These are phyloP conservation scores for Porodaedalea pini DNA, from an alignment of 1,284 basidiomycete species.

Conservation along the genomic window DNA sequence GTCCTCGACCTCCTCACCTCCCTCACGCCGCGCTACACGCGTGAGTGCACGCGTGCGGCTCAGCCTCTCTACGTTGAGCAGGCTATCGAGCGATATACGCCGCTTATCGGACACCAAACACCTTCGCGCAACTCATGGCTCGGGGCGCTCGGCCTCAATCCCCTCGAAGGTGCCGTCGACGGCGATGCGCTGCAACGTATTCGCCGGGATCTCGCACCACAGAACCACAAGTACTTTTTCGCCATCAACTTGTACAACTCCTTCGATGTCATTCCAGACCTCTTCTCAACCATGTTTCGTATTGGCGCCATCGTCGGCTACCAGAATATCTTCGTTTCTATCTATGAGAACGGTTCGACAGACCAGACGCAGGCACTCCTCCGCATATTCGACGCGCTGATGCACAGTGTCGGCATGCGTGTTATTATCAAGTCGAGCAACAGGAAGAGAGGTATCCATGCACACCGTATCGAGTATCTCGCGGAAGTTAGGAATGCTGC, in stretches of 20 bases:
- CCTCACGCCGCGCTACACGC: conserved; percentile 85
- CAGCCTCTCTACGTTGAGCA: conserved; percentile 84
- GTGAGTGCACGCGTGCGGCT: conserved; percentile 80
- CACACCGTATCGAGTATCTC: conserved; percentile 97
- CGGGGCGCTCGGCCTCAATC: conserved; percentile 45
- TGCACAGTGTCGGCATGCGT: conserved; percentile 82
- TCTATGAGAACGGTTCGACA: conserved; percentile 95
- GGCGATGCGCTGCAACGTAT: conserved; percentile 35
- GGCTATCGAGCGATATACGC: conserved; percentile 76
- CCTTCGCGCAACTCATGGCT: conserved; percentile 64
- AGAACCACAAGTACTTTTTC: conserved; percentile 94
- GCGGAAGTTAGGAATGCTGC: conserved; percentile 95
- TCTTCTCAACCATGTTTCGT: conserved; percentile 94
- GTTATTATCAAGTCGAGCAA: conserved; percentile 88
- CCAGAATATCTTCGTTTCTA: conserved; percentile 94
- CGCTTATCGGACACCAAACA: conserved; percentile 74
- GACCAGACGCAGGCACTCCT: conserved; percentile 96
- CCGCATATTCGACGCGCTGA: conserved; percentile 88
- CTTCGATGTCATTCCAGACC: conserved; percentile 95
- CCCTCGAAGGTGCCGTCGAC: conserved; percentile 43
- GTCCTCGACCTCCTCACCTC: conserved; percentile 84
- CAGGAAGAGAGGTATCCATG: conserved; percentile 91
- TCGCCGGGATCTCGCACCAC: conserved; percentile 43
- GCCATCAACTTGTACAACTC: conserved; percentile 97
- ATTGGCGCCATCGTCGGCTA: conserved; percentile 86